Conservation (phyloP, 2,329 filamentous ascomycete genomes). For the Rhynchosporium secalis region DNA sequence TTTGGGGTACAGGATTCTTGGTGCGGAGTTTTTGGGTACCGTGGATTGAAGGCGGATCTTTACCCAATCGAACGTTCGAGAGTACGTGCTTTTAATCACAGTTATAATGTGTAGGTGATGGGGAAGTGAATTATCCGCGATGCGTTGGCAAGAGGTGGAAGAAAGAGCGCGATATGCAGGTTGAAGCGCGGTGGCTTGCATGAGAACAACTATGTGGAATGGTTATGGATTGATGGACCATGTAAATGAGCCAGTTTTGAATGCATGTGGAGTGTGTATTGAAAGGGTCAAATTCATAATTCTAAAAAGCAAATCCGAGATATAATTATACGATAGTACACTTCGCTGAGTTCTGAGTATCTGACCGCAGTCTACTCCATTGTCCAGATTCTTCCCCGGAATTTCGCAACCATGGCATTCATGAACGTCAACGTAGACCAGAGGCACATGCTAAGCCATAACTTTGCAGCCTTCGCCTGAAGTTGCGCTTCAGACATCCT, state of each 20-base stretch:
- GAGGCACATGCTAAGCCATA: not conserved
- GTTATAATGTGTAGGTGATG: not conserved
- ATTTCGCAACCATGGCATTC: not conserved
- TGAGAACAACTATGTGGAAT: not conserved
- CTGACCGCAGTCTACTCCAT: no score
- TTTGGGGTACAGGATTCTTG: no score
- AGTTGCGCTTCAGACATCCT: not conserved
- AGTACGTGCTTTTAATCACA: not conserved
- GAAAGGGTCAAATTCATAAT: no score
- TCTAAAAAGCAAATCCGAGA: no score
- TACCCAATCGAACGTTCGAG: no score
- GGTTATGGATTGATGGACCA: no score
- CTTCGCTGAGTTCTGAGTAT: no score
- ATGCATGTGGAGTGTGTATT: no score
- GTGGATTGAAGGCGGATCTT: no score
- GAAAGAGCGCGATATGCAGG: not conserved
- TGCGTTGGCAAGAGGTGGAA: not conserved
- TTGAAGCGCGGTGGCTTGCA: conserved; percentile 3
- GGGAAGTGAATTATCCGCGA: not conserved
- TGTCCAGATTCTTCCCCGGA: not conserved
- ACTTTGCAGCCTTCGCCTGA: not conserved
- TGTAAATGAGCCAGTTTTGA: no score
- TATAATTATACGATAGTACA: no score
- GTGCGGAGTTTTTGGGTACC: no score
- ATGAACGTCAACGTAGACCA: not conserved